Evolutionary conservation across 2,329 filamentous ascomycete species (phyloP).

Genomic region (Talaromyces sp.): DNA sequence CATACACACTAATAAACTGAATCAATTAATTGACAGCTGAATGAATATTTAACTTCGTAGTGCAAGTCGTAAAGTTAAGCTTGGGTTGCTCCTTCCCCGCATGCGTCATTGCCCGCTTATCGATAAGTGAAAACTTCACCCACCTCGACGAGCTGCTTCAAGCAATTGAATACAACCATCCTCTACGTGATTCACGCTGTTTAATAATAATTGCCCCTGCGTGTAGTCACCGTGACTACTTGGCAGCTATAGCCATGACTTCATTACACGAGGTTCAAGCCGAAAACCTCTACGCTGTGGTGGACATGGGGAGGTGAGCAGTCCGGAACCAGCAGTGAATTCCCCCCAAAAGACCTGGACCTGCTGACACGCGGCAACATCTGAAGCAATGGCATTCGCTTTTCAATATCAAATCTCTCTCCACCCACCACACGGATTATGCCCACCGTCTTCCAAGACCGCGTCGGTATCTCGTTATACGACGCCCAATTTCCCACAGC

Average conservation of each 20-base stretch:
- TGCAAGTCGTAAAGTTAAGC: no score
- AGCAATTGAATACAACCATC: not conserved
- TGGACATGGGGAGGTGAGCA: constrained; percentile 38
- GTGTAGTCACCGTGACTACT: not conserved
- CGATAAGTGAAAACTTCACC: not conserved
- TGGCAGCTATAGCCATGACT: not conserved
- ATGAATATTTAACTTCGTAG: not conserved
- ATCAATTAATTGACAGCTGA: not conserved
- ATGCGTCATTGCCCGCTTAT: not conserved
- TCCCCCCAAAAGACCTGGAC: not conserved
- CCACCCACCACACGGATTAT: constrained; percentile 67
- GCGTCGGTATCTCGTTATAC: constrained; percentile 78
- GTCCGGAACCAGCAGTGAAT: not conserved
- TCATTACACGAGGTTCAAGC: constrained; percentile 2
- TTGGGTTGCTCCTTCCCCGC: not conserved
- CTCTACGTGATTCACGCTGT: not conserved
- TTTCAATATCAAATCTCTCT: constrained; percentile 79
- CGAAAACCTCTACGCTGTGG: constrained; percentile 28
- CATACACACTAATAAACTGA: not conserved
- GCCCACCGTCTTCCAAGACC: constrained; percentile 70
- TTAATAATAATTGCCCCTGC: not conserved
- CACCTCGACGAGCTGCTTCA: not conserved
- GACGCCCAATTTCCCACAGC: constrained; percentile 59
- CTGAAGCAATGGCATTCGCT: constrained; percentile 77
- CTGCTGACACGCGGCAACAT: not conserved